Conservation (phyloP, 768 basidiomycete species). For the Pleurotus ostreatus region DNA sequence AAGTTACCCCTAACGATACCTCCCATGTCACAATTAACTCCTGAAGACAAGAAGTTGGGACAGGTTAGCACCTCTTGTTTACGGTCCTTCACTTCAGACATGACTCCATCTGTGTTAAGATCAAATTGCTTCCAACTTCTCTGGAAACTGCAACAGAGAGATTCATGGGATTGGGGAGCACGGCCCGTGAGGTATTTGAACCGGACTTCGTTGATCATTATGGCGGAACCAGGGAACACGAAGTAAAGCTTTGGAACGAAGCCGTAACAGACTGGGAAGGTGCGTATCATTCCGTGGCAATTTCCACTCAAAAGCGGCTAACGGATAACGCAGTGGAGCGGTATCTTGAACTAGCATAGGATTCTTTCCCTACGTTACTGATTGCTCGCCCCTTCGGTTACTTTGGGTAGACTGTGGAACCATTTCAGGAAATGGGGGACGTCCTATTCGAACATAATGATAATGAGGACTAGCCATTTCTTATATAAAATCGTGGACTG, state of each 20-base stretch:
- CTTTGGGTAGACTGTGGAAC: conserved; percentile 36
- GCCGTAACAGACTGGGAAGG: conserved; percentile 96
- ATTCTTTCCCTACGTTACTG: not conserved
- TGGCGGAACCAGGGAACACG: conserved; percentile 92
- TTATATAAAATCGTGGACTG: conserved; percentile 6
- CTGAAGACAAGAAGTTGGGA: conserved; percentile 53
- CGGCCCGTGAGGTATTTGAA: conserved; percentile 87
- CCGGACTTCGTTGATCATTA: conserved; percentile 92
- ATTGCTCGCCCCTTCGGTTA: not conserved
- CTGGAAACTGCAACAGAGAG: conserved; percentile 74
- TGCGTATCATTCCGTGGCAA: conserved; percentile 27
- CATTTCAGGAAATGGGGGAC: conserved; percentile 71
- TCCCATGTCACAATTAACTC: conserved; percentile 59
- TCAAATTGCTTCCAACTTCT: conserved; percentile 74
- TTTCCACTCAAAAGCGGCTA: conserved; percentile 10
- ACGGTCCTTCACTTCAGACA: conserved; percentile 8
- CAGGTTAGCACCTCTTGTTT: conserved; percentile 32
- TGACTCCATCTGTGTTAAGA: conserved; percentile 25
- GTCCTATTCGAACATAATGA: conserved; percentile 38
- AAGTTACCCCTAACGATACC: conserved; percentile 62
- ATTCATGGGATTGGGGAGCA: conserved; percentile 75
- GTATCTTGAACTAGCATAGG: conserved; percentile 76
- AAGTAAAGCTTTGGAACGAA: conserved; percentile 80
- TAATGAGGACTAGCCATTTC: not conserved
- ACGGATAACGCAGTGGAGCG: conserved; percentile 59